Conservation (phyloP, 148 eudicot genomes). For the Dianthus caryophyllus region DNA sequence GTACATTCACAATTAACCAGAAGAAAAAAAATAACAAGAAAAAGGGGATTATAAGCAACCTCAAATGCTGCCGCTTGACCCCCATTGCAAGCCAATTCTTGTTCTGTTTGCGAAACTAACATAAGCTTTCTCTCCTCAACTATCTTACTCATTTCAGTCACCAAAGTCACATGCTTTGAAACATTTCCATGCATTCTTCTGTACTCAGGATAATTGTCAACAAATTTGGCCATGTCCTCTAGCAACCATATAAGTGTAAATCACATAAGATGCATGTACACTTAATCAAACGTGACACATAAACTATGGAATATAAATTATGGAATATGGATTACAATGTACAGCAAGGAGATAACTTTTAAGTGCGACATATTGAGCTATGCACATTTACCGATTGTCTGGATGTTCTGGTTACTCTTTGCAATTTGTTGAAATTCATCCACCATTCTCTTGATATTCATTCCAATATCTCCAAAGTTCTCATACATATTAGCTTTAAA, state of each 20-base stretch:
- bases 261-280: background rate
- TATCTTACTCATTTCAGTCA: slow-evolving; percentile 96
- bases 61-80: slow-evolving; percentile 99
- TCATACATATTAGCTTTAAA: slow-evolving; percentile 93
- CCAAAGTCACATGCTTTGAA: slow-evolving; percentile 93
- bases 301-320: background rate
- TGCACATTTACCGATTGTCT: slow-evolving; percentile 74
- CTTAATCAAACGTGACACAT: background rate
- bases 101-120: slow-evolving; percentile 95
- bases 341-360: background rate
- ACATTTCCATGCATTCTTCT: slow-evolving; percentile 96
- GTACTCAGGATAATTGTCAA: slow-evolving; percentile 95
- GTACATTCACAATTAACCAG: background rate
- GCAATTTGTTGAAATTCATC: slow-evolving; percentile 96
- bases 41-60: slow-evolving; percentile 37
- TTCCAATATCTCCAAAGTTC: slow-evolving; percentile 96
- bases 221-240: slow-evolving; percentile 99
- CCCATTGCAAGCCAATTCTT: slow-evolving; percentile 97
- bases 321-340: background rate
- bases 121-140: slow-evolving; percentile 96
- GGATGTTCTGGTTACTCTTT: slow-evolving; percentile 94
- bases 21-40: background rate
- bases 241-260: slow-evolving; percentile 28
- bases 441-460: slow-evolving; percentile 92
- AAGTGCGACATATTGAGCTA: background rate